Conservation (phyloP, 2,329 filamentous ascomycete genomes). For the Ascosphaera apis region DNA sequence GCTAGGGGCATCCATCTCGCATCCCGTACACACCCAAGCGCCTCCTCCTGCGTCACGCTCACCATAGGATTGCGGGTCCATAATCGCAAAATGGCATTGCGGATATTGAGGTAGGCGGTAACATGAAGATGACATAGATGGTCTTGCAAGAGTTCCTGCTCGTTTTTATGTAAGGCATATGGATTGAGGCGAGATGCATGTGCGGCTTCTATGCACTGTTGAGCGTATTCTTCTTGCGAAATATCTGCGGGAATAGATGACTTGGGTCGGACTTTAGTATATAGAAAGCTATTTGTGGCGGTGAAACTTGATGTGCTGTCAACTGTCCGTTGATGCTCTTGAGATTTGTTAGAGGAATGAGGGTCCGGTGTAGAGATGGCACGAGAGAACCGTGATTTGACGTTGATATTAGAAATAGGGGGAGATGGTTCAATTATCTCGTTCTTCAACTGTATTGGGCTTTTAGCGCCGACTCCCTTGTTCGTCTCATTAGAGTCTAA, state of each 20-base stretch:
- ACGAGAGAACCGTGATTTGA: no score
- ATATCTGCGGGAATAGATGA: constrained; percentile 65
- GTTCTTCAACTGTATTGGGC: no score
- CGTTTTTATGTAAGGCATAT: constrained; percentile 63
- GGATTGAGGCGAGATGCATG: constrained; percentile 77
- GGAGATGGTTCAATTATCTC: no score
- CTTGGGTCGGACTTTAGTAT: constrained; percentile 40
- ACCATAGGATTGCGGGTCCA: constrained; percentile 77
- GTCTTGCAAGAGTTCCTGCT: constrained; percentile 57
- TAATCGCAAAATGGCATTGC: constrained; percentile 75
- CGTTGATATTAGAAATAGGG: no score
- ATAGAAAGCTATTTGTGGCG: constrained; percentile 11
- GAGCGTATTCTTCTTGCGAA: constrained; percentile 55
- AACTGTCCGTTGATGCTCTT: no score
- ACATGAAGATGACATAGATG: constrained; percentile 76
- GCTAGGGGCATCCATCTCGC: constrained; percentile 73
- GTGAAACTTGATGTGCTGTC: no score
- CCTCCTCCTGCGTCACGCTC: constrained; percentile 60
- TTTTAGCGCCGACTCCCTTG: no score
- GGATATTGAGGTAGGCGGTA: constrained; percentile 85
- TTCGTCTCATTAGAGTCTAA: no score
- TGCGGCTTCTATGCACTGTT: constrained; percentile 72
- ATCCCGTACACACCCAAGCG: constrained; percentile 73
- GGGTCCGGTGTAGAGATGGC: no score
- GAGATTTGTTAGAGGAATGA: no score